phyloP scores from a whole-genome alignment of 2,329 filamentous ascomycete species.

The Blastomyces gilchristii region DNA sequence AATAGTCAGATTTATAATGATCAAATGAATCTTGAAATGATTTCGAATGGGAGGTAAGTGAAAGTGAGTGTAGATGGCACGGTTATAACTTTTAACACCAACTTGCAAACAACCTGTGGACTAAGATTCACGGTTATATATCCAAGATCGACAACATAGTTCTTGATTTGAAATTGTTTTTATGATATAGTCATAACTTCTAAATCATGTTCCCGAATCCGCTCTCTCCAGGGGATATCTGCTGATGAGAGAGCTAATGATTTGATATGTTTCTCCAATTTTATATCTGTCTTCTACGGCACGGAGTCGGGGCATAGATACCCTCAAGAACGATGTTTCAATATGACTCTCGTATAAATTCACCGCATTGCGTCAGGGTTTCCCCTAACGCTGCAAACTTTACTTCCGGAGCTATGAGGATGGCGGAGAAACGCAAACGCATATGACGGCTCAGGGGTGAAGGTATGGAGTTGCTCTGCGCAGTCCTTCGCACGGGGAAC shows the following conservation, averaged over 20 bases:
- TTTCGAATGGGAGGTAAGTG: no score
- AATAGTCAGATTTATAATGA: no score
- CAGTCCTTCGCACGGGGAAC: background rate
- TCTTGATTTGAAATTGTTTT: background rate
- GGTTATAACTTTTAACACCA: no score
- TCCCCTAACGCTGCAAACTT: background rate
- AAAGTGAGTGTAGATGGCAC: no score
- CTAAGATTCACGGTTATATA: background rate
- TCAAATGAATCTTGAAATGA: no score
- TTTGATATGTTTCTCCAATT: background rate
- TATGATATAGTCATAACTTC: background rate
- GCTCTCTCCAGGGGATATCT: background rate
- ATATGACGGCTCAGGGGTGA: background rate
- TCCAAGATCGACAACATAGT: background rate
- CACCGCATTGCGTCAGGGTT: background rate
- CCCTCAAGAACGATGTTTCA: background rate
- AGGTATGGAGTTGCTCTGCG: background rate
- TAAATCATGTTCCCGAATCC: background rate
- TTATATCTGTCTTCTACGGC: background rate
- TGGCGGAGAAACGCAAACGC: background rate
- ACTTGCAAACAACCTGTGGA: no score
- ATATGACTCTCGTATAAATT: background rate
- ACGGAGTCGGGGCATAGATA: background rate
- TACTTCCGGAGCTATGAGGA: background rate
- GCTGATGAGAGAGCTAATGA: background rate